These are phyloP conservation scores for Lodderomyces pseudojiufengensis DNA, from an alignment of 1,139 yeast genomes.

Conservation along the genomic window DNA sequence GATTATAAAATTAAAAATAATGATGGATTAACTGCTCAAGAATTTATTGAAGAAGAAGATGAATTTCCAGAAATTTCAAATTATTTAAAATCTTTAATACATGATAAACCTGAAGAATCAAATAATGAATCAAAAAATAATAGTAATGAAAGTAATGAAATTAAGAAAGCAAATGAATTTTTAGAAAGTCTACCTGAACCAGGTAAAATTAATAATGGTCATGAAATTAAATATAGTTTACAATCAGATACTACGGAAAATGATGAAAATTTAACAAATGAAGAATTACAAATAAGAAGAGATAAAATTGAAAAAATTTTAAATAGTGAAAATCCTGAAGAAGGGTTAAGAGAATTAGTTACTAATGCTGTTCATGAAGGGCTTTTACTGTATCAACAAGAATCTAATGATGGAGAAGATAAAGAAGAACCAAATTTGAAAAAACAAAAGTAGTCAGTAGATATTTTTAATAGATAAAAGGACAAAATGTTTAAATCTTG, in stretches of 20 bases:
- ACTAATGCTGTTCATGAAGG: conserved; percentile 60
- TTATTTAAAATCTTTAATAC: conserved; percentile 52
- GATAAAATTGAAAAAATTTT: conserved; percentile 65
- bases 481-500: too few relatives aligned
- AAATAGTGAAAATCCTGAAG: conserved; percentile 75
- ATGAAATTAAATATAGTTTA: conserved; percentile 55
- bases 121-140: not conserved
- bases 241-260: conserved; percentile 45
- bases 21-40: conserved; percentile 70
- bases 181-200: conserved; percentile 36
- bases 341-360: conserved; percentile 66
- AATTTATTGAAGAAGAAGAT: conserved; percentile 75
- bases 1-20: conserved; percentile 59
- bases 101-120: conserved; percentile 22
- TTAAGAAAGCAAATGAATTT: conserved; percentile 14
- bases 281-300: conserved; percentile 50
- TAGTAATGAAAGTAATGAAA: conserved; percentile 7
- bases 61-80: conserved; percentile 77
- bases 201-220: conserved; percentile 45
- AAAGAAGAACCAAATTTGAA: conserved; percentile 16
- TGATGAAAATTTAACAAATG: conserved; percentile 22
- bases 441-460: too few relatives aligned
- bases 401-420: conserved; percentile 12
- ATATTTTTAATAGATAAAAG: too few relatives aligned
- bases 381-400: conserved; percentile 26